A percentile compares a stretch with the other conserved stretches of the same genome.
phyloP scores from a whole-genome alignment of 2,329 filamentous ascomycete genomes.

The Microdochium paspali region DNA sequence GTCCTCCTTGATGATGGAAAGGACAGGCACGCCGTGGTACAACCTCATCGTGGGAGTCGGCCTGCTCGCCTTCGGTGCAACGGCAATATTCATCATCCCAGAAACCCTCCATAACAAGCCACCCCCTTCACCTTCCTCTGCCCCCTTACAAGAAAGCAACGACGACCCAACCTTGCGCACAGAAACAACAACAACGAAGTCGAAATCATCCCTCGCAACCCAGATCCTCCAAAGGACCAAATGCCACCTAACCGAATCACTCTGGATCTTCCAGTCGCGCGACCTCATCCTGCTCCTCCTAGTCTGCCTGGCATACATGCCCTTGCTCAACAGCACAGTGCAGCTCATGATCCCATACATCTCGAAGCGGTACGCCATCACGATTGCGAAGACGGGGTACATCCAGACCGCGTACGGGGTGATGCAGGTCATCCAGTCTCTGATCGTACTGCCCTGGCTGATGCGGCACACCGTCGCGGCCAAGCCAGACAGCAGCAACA shows the following conservation, averaged over 20 bases:
- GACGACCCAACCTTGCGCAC: background rate
- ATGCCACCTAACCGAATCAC: constrained; percentile 3
- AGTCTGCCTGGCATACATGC: constrained; percentile 3
- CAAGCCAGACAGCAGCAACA: background rate
- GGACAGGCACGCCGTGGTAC: constrained; percentile 14
- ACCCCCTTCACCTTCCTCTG: background rate
- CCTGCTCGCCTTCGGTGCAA: constrained; percentile 5
- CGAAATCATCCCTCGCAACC: background rate
- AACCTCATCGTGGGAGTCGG: constrained; percentile 10
- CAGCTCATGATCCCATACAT: constrained; percentile 18
- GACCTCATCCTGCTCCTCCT: constrained; percentile 9
- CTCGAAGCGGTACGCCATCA: constrained; percentile 19
- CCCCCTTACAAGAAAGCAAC: too few relatives aligned
- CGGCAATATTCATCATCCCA: constrained; percentile 15
- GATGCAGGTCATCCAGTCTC: constrained; percentile 13
- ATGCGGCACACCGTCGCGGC: constrained; percentile 9
- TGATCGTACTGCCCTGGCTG: constrained; percentile 17
- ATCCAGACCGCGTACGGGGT: constrained; percentile 17
- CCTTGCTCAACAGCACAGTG: constrained; percentile 1
- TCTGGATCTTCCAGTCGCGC: constrained; percentile 5
- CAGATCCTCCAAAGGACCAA: background rate
- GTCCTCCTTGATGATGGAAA: constrained; percentile 16
- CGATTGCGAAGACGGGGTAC: constrained; percentile 19
- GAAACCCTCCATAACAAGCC: constrained; percentile 13
- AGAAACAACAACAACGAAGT: background rate